phyloP scores from a whole-genome alignment of 139 green algal species.

The Monoraphidium neglectum region DNA sequence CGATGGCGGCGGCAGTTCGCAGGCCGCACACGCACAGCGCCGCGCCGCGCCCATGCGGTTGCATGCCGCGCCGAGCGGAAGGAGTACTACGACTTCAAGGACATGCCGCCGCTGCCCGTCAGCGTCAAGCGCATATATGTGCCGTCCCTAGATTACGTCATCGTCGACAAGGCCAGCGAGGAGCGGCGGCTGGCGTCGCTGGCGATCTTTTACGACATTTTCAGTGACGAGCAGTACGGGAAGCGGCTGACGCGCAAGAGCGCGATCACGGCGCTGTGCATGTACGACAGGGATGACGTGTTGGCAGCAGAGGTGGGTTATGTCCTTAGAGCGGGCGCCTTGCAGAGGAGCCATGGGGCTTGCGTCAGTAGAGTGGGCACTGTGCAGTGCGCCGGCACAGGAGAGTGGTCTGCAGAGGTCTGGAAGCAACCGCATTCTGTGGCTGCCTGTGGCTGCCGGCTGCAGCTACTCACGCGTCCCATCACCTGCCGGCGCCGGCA shows the following conservation, averaged over 20 bases:
- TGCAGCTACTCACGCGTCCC: no score
- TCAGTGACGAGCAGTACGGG: constrained; percentile 60
- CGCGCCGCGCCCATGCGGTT: no score
- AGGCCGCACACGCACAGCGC: no score
- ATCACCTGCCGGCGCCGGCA: no score
- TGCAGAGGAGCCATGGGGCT: no score
- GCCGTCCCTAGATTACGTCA: constrained; percentile 48
- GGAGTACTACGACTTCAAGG: constrained; percentile 65
- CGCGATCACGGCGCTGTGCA: constrained; percentile 61
- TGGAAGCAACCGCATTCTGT: no score
- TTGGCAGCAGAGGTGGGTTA: constrained; percentile 8
- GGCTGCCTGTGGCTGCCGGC: no score
- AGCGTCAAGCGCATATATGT: constrained; percentile 48
- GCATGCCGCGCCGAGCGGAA: constrained; percentile 11
- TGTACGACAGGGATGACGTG: constrained; percentile 64
- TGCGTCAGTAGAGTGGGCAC: no score
- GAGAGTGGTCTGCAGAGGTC: no score
- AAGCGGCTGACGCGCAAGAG: constrained; percentile 35
- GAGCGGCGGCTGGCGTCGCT: constrained; percentile 46
- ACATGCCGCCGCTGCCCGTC: constrained; percentile 57
- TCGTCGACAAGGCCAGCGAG: constrained; percentile 37
- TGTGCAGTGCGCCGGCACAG: no score
- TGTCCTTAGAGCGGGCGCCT: no score
- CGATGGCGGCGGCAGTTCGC: no score
- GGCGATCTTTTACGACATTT: constrained; percentile 68